Evolutionary conservation across 164 flowering plant genomes (phyloP), one percentile per base, ranked within the genome.

Genomic region (Kalanchoe fedtschenkoi): DNA sequence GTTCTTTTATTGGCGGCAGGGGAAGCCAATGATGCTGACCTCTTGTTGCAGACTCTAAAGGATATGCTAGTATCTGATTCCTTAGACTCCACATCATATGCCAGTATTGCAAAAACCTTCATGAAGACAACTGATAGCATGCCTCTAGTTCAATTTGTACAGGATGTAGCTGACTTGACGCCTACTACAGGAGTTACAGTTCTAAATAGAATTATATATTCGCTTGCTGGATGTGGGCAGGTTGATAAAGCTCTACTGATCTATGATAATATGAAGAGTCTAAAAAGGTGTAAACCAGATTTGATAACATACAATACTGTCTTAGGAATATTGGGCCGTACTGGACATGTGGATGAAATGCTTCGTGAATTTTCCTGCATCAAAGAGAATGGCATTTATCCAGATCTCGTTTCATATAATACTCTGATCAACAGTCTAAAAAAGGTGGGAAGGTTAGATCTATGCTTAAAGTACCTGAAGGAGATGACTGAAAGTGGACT

Each of bases 321-420:
- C 37, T 65, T 93, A 64, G 83, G 69, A 24, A 68, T 82, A 32
- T 74, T 88, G 73, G 98, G 93, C 34, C 75, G 73, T 41, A 68
- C 72, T 17, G 89, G 96, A 30, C 69, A 70, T 41, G 61, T 83
- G 11, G 78, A 88, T 75, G 87, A 85, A 63, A 81, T 89, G 93
- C 80, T 89, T 6, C 61, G 35, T 57, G 75, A 71, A 61, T 92
- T 87, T 72, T 66, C 71, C 32, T 71, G 75, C 51, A 86, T 92
- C 90, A 82, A 81, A 62, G 80, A 75, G 63, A 74, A 66, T 34
- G 70, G 74, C 32, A 58, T 81, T 43, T 47, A 26, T 60, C 91
- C 96, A 24, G 91, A 92, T 79, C 61, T 84, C 7, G 55, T 89
- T 51, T 70, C 96, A 2, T 92, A 83, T 56, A 89, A 88, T 65